These are phyloP conservation scores for Oryza glaberrima DNA, from an alignment of 176 grass and related monocot genomes.

Conservation along the genomic window DNA sequence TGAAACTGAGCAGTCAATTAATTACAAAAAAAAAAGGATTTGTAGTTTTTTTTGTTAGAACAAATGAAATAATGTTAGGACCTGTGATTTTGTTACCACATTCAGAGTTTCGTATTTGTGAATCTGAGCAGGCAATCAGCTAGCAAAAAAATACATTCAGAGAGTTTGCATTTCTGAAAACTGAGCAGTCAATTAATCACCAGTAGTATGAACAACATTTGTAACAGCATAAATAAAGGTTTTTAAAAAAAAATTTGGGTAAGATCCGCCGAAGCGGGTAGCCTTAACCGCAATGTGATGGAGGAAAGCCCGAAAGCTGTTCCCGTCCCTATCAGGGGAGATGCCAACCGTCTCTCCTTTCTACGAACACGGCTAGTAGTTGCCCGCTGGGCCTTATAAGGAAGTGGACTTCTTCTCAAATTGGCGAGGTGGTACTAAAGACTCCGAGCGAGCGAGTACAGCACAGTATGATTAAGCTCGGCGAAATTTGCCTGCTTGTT, in stretches of 20 bases:
- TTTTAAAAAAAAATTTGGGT: slow-evolving; percentile 10
- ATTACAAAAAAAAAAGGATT: background rate
- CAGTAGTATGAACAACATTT: no score
- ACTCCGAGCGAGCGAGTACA: background rate
- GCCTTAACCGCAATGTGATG: slow-evolving; percentile 64
- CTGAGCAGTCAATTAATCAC: background rate
- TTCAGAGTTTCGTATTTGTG: background rate
- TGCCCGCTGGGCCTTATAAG: background rate
- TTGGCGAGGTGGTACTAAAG: background rate
- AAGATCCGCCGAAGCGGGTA: slow-evolving; percentile 46
- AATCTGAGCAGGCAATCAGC: background rate
- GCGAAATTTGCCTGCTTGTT: background rate
- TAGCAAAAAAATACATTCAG: background rate
- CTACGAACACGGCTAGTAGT: slow-evolving; percentile 16
- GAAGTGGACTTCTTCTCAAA: background rate
- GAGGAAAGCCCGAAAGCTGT: slow-evolving; percentile 45
- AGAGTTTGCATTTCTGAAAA: background rate
- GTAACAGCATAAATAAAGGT: background rate
- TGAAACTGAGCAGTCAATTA: background rate
- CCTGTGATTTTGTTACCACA: background rate
- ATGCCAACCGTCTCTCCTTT: slow-evolving; percentile 97
- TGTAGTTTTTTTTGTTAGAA: background rate
- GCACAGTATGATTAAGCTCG: background rate
- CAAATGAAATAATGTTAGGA: background rate
- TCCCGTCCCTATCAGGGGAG: slow-evolving; percentile 84